Conservation (phyloP, 129 eudicot species). For the Glebionis coronaria region DNA sequence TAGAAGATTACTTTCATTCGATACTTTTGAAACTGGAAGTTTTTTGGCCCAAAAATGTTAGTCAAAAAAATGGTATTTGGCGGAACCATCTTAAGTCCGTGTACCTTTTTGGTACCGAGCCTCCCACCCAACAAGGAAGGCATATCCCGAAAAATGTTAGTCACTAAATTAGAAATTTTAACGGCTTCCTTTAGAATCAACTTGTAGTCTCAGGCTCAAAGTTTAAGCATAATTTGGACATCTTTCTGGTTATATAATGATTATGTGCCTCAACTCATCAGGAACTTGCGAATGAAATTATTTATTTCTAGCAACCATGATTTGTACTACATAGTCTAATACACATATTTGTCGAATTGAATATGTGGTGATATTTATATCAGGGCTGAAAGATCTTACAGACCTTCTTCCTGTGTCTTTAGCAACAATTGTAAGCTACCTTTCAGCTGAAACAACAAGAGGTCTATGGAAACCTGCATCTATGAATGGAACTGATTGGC, state of each 20-base stretch:
- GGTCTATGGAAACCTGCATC: constrained; percentile 97
- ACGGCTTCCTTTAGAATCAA: too few species aligned
- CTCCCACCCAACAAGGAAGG: too few species aligned
- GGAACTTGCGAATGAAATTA: background rate
- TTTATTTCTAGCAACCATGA: background rate
- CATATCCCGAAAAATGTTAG: too few species aligned
- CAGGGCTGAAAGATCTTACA: constrained; percentile 94
- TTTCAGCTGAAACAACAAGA: constrained; percentile 91
- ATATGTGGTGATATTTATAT: constrained; percentile 7
- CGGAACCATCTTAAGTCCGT: too few species aligned
- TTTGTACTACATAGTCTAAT: constrained; percentile 1
- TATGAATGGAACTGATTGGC: constrained; percentile 99
- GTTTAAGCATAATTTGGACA: background rate
- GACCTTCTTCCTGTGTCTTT: constrained; percentile 92
- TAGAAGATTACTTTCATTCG: too few species aligned
- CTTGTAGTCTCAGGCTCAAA: background rate
- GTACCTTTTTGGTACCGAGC: too few species aligned
- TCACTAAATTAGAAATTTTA: too few species aligned
- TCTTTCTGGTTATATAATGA: background rate
- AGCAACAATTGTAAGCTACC: constrained; percentile 88
- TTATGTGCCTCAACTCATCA: background rate
- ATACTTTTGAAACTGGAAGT: too few species aligned
- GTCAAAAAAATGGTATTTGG: too few species aligned
- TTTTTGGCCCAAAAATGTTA: too few species aligned
- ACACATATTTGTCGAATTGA: background rate